A percentile compares a stretch with the other conserved stretches of the same genome.
phyloP scores from a whole-genome alignment of 148 eudicot genomes.

The Vaccinium macrocarpon region DNA sequence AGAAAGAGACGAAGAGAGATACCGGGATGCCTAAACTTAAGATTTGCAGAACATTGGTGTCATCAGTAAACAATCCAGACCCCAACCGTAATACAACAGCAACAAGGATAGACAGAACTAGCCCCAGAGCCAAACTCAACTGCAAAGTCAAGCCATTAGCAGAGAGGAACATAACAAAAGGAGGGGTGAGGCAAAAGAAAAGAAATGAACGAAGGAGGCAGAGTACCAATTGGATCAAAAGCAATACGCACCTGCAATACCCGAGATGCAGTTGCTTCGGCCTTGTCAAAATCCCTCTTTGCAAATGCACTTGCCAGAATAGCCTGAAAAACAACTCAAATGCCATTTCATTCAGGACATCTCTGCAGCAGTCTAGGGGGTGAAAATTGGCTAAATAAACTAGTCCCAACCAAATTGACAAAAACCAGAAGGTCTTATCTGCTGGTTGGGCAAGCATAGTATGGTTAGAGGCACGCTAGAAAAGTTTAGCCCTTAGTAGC shows the following conservation, averaged over 20 bases:
- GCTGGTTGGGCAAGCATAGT: background rate
- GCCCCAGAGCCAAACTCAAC: constrained; percentile 39
- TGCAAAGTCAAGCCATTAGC: constrained; percentile 25
- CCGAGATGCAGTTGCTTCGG: constrained; percentile 36
- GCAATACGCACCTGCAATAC: constrained; percentile 36
- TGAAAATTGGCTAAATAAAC: background rate
- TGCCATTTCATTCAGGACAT: background rate
- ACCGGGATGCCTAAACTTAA: constrained; percentile 46
- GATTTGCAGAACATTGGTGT: constrained; percentile 33
- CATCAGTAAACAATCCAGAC: constrained; percentile 30
- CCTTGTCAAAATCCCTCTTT: constrained; percentile 33
- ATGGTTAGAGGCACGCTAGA: constrained; percentile 6
- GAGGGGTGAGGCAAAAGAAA: background rate
- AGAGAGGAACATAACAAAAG: background rate
- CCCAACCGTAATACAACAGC: constrained; percentile 29
- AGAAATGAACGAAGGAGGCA: background rate
- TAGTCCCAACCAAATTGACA: constrained; percentile 1
- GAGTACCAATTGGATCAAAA: background rate
- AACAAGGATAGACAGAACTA: constrained; percentile 29
- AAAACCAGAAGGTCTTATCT: background rate
- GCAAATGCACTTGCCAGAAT: constrained; percentile 55
- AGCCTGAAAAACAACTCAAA: constrained; percentile 22
- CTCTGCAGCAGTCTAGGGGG: background rate
- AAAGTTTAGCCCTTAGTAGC: constrained; percentile 6
- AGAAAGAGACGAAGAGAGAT: constrained; percentile 4